A percentile compares a stretch with the other conserved stretches of the same genome.
These are phyloP conservation scores for Salmacisia buchloeana DNA, from an alignment of 1,284 basidiomycete species.

Conservation along the genomic window DNA sequence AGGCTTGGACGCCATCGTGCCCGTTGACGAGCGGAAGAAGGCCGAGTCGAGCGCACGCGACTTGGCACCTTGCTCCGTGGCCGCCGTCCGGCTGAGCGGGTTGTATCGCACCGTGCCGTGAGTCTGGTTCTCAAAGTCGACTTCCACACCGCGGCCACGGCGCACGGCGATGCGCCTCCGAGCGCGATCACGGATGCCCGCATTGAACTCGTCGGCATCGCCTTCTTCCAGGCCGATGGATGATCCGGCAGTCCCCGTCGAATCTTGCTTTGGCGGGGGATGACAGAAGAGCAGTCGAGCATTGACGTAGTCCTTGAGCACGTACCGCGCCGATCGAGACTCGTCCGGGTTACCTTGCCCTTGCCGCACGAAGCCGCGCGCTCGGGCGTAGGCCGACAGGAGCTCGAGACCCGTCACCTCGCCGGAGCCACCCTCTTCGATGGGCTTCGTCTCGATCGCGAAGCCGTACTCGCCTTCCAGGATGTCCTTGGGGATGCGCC, in stretches of 20 bases:
- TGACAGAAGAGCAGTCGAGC: slow-evolving; percentile 87
- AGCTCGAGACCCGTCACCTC: slow-evolving; percentile 73
- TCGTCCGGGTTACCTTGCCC: slow-evolving; percentile 97
- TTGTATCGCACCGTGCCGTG: background rate
- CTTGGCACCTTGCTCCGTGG: slow-evolving; percentile 21
- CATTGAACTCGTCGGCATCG: slow-evolving; percentile 71
- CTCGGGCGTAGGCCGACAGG: slow-evolving; percentile 65
- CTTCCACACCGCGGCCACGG: background rate
- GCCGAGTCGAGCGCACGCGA: slow-evolving; percentile 65
- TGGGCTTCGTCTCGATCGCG: slow-evolving; percentile 62
- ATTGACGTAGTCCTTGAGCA: slow-evolving; percentile 96
- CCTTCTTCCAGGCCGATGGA: slow-evolving; percentile 3
- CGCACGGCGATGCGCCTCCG: background rate
- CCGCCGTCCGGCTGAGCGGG: background rate
- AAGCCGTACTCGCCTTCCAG: slow-evolving; percentile 86
- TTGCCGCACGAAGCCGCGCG: slow-evolving; percentile 81
- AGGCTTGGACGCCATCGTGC: slow-evolving; percentile 60
- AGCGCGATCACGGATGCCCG: slow-evolving; percentile 63
- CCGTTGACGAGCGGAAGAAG: slow-evolving; percentile 65
- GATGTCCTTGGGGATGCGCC: slow-evolving; percentile 76
- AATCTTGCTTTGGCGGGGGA: slow-evolving; percentile 52
- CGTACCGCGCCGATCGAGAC: slow-evolving; percentile 81
- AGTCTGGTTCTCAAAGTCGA: slow-evolving; percentile 4
- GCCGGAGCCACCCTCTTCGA: slow-evolving; percentile 82
- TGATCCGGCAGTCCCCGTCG: background rate